A percentile compares a stretch with the other conserved stretches of the same genome.
Conservation (phyloP, 768 basidiomycete genomes). For the Boletus insuetus region DNA sequence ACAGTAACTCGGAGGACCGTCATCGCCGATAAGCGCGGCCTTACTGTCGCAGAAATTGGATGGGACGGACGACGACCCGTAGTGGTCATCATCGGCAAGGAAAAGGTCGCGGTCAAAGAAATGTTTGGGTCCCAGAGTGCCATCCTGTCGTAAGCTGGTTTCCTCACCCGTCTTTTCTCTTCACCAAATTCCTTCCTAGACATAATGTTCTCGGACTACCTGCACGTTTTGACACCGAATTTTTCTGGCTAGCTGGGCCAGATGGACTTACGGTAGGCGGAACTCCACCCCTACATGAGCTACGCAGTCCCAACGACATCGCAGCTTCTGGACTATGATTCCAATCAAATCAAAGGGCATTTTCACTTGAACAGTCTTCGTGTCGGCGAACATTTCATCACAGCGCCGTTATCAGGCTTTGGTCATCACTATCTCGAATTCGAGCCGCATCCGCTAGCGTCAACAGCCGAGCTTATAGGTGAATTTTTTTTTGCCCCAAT, state of each 20-base stretch:
- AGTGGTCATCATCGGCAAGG: constrained; percentile 49
- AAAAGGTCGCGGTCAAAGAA: constrained; percentile 49
- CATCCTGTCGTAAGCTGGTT: constrained; percentile 48
- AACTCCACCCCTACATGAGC: neutral
- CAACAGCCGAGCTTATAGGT: constrained; percentile 55
- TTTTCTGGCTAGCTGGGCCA: constrained; percentile 57
- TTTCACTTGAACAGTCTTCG: constrained; percentile 51
- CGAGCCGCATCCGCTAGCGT: constrained; percentile 43
- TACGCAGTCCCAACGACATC: constrained; percentile 1
- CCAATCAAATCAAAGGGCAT: constrained; percentile 46
- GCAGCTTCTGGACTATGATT: constrained; percentile 54
- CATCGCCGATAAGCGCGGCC: constrained; percentile 42
- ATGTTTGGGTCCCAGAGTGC: constrained; percentile 56
- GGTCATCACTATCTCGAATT: constrained; percentile 62
- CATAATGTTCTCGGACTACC: constrained; percentile 59
- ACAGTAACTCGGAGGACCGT: constrained; percentile 39
- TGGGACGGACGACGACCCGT: constrained; percentile 54
- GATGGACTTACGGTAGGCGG: constrained; percentile 49
- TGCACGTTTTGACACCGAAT: constrained; percentile 61
- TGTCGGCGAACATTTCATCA: constrained; percentile 42
- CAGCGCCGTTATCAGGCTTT: constrained; percentile 50
- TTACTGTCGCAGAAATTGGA: constrained; percentile 43
- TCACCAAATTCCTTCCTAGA: constrained; percentile 29
- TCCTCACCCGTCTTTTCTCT: neutral
- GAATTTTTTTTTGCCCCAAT: neutral